These are phyloP conservation scores for Leccinum fibrillosum DNA, from an alignment of 768 basidiomycete species.

Conservation along the genomic window DNA sequence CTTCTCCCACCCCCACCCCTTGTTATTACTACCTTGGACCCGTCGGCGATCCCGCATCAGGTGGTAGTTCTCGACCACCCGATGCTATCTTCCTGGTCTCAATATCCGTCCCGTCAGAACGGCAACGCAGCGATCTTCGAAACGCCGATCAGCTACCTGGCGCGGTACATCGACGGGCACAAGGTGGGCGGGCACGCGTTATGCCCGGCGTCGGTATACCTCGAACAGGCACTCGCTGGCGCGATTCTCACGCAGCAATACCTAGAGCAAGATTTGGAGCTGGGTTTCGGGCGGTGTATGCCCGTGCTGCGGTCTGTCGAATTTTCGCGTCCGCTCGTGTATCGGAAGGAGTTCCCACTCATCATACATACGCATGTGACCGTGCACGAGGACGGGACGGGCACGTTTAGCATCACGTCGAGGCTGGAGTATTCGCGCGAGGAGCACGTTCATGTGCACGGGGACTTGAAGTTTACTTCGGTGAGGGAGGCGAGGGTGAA, in stretches of 20 bases:
- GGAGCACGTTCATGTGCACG: conserved; percentile 42
- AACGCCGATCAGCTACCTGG: conserved; percentile 45
- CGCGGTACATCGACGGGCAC: conserved; percentile 51
- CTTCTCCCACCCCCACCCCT: neutral
- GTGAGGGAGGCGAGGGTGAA: conserved; percentile 31
- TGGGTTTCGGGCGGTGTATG: conserved; percentile 31
- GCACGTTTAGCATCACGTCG: conserved; percentile 49
- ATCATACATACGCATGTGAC: conserved; percentile 40
- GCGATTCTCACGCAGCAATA: conserved; percentile 37
- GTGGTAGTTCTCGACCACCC: conserved; percentile 25
- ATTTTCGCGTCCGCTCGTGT: conserved; percentile 56
- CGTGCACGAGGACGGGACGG: conserved; percentile 33
- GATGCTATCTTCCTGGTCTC: conserved; percentile 41
- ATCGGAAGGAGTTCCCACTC: conserved; percentile 30
- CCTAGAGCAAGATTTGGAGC: conserved; percentile 28
- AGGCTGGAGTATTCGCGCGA: conserved; percentile 28
- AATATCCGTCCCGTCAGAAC: conserved; percentile 36
- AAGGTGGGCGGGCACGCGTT: conserved; percentile 52
- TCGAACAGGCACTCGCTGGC: conserved; percentile 52
- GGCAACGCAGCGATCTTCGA: conserved; percentile 47
- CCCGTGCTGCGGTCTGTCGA: conserved; percentile 41
- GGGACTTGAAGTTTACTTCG: conserved; percentile 41
- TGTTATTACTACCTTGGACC: neutral
- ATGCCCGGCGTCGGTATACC: conserved; percentile 66
- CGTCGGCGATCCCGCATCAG: neutral